phyloP scores from a whole-genome alignment of 176 grass and related monocot species.

The Carex scoparia region DNA sequence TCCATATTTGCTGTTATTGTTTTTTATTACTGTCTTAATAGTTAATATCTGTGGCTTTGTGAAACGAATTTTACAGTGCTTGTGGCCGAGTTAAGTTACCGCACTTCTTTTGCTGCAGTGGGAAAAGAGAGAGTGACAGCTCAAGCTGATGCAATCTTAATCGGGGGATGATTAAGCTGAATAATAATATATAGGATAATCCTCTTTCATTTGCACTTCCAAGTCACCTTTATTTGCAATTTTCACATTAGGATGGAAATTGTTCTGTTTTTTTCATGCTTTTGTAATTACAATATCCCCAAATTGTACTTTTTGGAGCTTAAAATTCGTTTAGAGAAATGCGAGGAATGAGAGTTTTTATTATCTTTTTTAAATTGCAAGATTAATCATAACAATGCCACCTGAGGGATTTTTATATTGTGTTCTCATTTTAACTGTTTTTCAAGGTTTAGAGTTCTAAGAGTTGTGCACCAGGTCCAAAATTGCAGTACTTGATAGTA shows the following conservation, averaged over 20 bases:
- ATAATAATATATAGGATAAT: slow-evolving; percentile 19
- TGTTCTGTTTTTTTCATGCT: background rate
- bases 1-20: background rate
- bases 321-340: background rate
- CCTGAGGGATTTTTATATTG: background rate
- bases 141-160: slow-evolving; percentile 15
- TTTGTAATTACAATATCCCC: background rate
- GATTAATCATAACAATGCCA: background rate
- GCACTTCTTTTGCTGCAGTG: slow-evolving; percentile 91
- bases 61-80: slow-evolving; percentile 39
- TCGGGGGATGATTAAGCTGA: background rate
- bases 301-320: background rate
- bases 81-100: slow-evolving; percentile 94
- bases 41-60: background rate
- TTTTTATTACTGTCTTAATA: background rate
- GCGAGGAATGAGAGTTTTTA: background rate
- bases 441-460: background rate
- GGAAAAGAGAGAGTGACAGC: slow-evolving; percentile 47
- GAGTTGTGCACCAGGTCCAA: background rate
- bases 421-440: background rate
- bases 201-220: background rate
- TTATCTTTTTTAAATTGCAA: background rate
- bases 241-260: background rate
- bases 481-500: background rate
- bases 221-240: background rate